Conservation (phyloP, 805 yeast genomes). For the Metschnikowia amazonensis region DNA sequence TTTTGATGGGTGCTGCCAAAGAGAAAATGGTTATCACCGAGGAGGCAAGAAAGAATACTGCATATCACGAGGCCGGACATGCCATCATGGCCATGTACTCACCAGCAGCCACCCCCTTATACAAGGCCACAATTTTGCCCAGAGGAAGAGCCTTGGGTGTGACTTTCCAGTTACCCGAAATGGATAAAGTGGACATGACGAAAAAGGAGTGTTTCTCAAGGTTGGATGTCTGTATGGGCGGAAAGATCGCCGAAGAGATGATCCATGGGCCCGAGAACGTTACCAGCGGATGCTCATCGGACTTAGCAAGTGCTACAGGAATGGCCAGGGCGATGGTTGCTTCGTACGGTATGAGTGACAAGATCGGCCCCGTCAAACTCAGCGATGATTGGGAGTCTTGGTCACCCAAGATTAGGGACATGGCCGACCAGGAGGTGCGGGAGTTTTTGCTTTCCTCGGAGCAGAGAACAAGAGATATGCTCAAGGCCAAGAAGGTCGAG, state of each 20-base stretch:
- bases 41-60: constrained; percentile 88
- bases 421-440: constrained; percentile 91
- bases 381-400: constrained; percentile 92
- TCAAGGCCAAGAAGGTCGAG: constrained; percentile 61
- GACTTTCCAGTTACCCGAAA: constrained; percentile 95
- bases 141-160: constrained; percentile 96
- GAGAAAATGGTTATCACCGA: constrained; percentile 97
- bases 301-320: constrained; percentile 81
- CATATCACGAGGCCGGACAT: constrained; percentile 99
- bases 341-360: constrained; percentile 92
- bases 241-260: constrained; percentile 94
- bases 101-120: constrained; percentile 89
- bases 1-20: constrained; percentile 96
- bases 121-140: constrained; percentile 95
- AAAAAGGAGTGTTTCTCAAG: constrained; percentile 85
- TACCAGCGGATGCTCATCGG: constrained; percentile 93
- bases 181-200: constrained; percentile 95
- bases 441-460: constrained; percentile 71
- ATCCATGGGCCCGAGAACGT: constrained; percentile 88
- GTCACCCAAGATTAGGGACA: constrained; percentile 83
- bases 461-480: constrained; percentile 67
- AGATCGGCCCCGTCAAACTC: constrained; percentile 86
- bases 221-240: constrained; percentile 98
- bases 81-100: constrained; percentile 97
- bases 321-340: constrained; percentile 97